A percentile compares a stretch with the other conserved stretches of the same genome.
Conservation (phyloP, 805 yeast genomes). For the Wickerhamiella nectarea region DNA sequence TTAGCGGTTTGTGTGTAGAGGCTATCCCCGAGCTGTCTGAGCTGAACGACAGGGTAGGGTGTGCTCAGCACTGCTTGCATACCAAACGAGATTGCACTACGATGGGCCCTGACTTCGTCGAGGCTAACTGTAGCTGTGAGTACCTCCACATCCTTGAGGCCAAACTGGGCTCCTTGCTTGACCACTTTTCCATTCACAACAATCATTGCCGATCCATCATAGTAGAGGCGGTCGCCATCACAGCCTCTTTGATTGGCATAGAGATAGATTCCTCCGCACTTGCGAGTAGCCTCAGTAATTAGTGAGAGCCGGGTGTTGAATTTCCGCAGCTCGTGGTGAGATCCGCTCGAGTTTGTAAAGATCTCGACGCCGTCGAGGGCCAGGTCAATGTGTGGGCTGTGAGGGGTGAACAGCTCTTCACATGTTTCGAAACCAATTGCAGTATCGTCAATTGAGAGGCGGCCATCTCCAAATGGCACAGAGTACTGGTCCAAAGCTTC, state of each 20-base stretch:
- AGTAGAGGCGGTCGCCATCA: slow-evolving; percentile 93
- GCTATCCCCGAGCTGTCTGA: neutral
- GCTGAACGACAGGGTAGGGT: slow-evolving; percentile 5
- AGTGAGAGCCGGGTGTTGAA: slow-evolving; percentile 70
- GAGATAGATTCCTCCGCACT: slow-evolving; percentile 91
- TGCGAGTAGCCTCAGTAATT: slow-evolving; percentile 82
- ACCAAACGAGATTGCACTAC: slow-evolving; percentile 60
- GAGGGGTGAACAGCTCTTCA: slow-evolving; percentile 93
- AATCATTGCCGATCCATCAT: slow-evolving; percentile 94
- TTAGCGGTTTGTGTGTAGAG: neutral
- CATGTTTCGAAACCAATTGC: slow-evolving; percentile 96
- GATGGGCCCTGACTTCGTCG: slow-evolving; percentile 76
- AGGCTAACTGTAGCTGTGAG: slow-evolving; percentile 88
- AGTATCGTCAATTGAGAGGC: slow-evolving; percentile 70
- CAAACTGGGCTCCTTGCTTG: slow-evolving; percentile 88
- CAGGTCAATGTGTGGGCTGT: slow-evolving; percentile 85
- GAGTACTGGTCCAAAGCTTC: slow-evolving; percentile 49
- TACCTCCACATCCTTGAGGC: slow-evolving; percentile 85
- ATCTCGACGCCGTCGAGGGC: slow-evolving; percentile 96
- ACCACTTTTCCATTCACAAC: slow-evolving; percentile 83
- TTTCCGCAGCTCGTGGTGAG: slow-evolving; percentile 94
- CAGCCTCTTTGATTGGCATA: slow-evolving; percentile 96
- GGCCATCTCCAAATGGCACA: slow-evolving; percentile 85
- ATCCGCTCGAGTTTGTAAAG: slow-evolving; percentile 87
- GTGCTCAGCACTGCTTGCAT: slow-evolving; percentile 37